Base-by-base conservation (phyloP, 768 basidiomycete genomes). In the Mrakia frigida region DNA sequence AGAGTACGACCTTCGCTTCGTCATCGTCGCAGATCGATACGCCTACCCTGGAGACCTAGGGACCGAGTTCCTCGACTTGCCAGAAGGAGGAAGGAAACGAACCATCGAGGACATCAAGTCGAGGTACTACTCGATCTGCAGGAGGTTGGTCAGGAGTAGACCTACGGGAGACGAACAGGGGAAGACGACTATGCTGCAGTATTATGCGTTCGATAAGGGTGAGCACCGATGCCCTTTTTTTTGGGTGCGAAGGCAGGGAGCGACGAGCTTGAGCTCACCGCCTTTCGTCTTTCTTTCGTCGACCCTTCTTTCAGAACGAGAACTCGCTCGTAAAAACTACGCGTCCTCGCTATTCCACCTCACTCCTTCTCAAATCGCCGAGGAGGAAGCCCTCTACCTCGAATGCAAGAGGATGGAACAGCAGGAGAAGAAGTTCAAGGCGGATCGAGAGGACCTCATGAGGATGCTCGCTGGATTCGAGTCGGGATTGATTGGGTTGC, bases 351-450 rank as follows among this genome's bases (percentile, higher is more conserved):
- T 98, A n/a, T 92, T 94, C 84, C 89, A 87, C 75, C 90, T 96
- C n/a, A 91, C 93, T 0, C 87, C 90, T 6, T 89, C 91, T 69
- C 93, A 98, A 84, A 90, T 96, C 61, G 91, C 90, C 25, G 95
- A 99, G 82, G 97, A 98, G 86, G 95, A 98, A 80, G 91, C 93
- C 11, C 86, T 99, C 4, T 98, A 92, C 84, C 85, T 98, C 78
- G 94, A 98, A 83, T 87, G 96, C 70, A 94, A 95, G 81, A 89
- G 93, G n/a, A 87, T 99, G 70, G 95, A 98, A 82, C 96, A 98
- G 84, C 92, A 87, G 77, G 94, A 97, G 82, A 87, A 91, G 43
- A 87, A 87, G 73, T 98, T 94, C 86, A 91, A 91, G 84, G 89
- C 88, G 79, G 94, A 97, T 28, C 86, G 94, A 25, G 93, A 97